Evolutionary conservation across 1,284 basidiomycete species (phyloP).

Genomic region (Sporisorium reilianum): DNA sequence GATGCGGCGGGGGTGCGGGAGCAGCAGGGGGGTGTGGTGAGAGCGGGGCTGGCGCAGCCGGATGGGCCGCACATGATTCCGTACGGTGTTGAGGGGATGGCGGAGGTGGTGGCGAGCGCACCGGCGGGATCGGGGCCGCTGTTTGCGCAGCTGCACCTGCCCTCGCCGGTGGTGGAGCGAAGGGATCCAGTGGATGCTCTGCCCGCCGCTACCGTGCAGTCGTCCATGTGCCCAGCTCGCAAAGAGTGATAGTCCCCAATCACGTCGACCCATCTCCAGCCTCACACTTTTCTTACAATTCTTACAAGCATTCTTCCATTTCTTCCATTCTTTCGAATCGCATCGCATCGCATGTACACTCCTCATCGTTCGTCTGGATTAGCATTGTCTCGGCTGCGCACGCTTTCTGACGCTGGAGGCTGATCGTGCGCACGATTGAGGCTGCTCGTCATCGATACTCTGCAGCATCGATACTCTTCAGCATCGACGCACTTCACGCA

Average conservation of each 20-base stretch:
- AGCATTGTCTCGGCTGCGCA: background rate
- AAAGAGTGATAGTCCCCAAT: too few relatives aligned
- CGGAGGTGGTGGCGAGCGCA: background rate
- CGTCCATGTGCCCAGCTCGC: too few relatives aligned
- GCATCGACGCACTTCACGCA: background rate
- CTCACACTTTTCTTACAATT: too few relatives aligned
- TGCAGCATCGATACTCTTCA: background rate
- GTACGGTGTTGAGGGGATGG: conserved; percentile 3
- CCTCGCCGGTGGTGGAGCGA: background rate
- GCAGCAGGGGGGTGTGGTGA: background rate
- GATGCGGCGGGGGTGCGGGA: background rate
- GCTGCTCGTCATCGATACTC: background rate
- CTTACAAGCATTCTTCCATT: too few relatives aligned
- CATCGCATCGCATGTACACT: background rate
- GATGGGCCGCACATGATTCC: conserved; percentile 21
- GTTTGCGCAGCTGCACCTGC: background rate
- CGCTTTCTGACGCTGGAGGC: too few relatives aligned
- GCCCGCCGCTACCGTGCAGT: background rate
- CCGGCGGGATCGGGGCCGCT: background rate
- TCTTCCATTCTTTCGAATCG: too few relatives aligned
- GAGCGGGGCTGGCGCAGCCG: too few relatives aligned
- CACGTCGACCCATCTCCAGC: too few relatives aligned
- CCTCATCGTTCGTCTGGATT: too few relatives aligned
- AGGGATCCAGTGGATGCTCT: background rate
- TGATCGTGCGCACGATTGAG: too few relatives aligned